Evolutionary conservation across 2,329 filamentous ascomycete species (phyloP), one percentile per base, ranked within the genome.

Genomic region (Alternaria incomplexa): DNA sequence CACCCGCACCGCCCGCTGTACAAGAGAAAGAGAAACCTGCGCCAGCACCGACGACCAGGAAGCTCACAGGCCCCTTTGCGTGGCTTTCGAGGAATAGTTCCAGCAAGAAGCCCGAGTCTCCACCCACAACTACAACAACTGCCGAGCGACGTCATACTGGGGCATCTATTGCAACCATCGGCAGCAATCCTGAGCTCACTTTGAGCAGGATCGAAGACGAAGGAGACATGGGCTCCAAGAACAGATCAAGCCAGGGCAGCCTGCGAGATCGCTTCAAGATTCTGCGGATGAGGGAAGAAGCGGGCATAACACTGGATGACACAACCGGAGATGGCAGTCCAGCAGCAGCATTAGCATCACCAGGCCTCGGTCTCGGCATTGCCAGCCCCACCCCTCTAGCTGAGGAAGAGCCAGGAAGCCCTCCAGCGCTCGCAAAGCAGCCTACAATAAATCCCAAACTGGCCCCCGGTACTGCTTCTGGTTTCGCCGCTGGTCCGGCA

Each of bases 381-480:
- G 80, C 79, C 44, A 86, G 83, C 66, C 85, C 86, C 23, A 84
- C 80, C 40, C 79, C 83, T n/a, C 77, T 78, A 9, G 82, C 84
- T 59, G 82, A 85, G 61, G 81, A 82, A 22, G 67, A 68, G 12
- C 70, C 75, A 17, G 68, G 66, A 17, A 79, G 75, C 56, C 78
- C 76, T 23, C 72, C 68, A 28, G 54, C 66, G 17, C 65, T 77
- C 5, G 62, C 86, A 17, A 84, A 90, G 58, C 89, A 91, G 8
- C 82, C 87, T 0, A 88, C 85, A 4, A 86, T 93, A 15, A 92
- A 93, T 70, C 85, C 86, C 5, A 89, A 86, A 60, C 83, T 97
- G 47, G 90, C 93, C 1, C 94, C 94, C 0, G 94, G 94, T 2
- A 97, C 94, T 2, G 93, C 91, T 8, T 90, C 93, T 11, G 94